Evolutionary conservation across 345 rosid species (phyloP).

Genomic region (Mangifera indica): DNA sequence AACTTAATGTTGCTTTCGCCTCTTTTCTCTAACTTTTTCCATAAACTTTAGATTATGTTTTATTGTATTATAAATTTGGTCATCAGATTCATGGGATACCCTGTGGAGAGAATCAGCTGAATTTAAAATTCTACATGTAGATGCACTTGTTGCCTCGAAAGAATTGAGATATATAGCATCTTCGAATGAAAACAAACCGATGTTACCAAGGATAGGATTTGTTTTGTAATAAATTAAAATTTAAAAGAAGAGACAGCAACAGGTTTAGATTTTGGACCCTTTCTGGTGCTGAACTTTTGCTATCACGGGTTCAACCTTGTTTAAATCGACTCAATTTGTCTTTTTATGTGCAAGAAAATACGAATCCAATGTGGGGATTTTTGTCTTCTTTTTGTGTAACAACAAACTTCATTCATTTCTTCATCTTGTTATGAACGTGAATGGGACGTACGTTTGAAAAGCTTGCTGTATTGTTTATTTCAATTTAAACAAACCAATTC

Average conservation of each 20-base stretch:
- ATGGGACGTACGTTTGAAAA: slow-evolving; percentile 1
- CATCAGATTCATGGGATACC: neutral
- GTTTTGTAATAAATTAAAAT: neutral
- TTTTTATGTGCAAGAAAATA: neutral
- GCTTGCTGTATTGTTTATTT: too few species aligned
- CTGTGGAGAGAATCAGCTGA: neutral
- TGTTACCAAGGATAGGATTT: neutral
- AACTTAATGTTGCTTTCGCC: neutral
- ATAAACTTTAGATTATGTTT: neutral
- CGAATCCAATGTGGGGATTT: slow-evolving; percentile 18
- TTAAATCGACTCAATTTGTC: slow-evolving; percentile 16
- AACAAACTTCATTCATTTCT: neutral
- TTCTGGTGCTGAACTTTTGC: slow-evolving; percentile 1
- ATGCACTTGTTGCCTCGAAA: neutral
- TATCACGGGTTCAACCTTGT: slow-evolving; percentile 24
- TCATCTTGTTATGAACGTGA: slow-evolving; percentile 22
- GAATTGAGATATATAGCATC: too few species aligned
- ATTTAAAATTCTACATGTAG: too few species aligned
- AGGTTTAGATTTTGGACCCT: slow-evolving; percentile 5
- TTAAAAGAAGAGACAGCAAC: neutral
- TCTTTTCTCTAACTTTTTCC: neutral
- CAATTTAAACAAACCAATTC: too few species aligned
- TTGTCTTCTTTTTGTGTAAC: neutral
- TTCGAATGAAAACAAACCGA: slow-evolving; percentile 16
- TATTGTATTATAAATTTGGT: neutral